Base-by-base conservation (phyloP, 306 rosid species). In the Cucumis cinereus region DNA sequence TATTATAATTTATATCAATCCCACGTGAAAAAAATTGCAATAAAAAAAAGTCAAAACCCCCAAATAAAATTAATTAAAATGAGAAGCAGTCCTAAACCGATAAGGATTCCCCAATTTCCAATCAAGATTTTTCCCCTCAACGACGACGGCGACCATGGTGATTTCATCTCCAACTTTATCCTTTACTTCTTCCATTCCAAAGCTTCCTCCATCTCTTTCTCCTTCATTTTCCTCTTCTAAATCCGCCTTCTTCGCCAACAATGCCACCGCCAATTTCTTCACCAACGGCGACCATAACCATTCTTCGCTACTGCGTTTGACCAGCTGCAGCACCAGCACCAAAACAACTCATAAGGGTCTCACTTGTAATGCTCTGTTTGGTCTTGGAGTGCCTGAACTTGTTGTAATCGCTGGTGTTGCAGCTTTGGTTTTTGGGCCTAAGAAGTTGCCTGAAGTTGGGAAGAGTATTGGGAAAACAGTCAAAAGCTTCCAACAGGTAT, bases 401-500 rank as follows among this genome's bases (percentile, higher is more conserved):
- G 97, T 64, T 7, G 97, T 95, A 19, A 95, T 95, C 23, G 97
- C 96, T 8, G 99, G 97, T 0, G 99, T 94, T 14, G 99, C 91
- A 1, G 99, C 96, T 60, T 77, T 92, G 76, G 96, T 92, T 74
- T 94, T 94, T 79, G 98, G 97, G 11, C 99, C 99, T 24, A 94
- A 88, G 89, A 82, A 94, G 82, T 80, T 94, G 80, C 99, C 99
- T 1, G 99, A 94, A 83, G 91, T 94, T 1, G 99, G 99, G n/a
- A 90, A 86, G 80, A 92, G 96, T 81, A 90, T 94, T 57, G 99
- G 97, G 80, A 92, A 90, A 86, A 94, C 97, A 24, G 87, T 94
- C 49, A 94, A 92, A 85, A 92, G 97, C 93, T 94, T 94, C 84
- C 99, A 94, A 75, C 97, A 92, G 97, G 99, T 91, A 61, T 61